Evolutionary conservation across 2,329 filamentous ascomycete genomes (phyloP), one percentile per base, ranked within the genome.

Genomic region (Fusarium citri): DNA sequence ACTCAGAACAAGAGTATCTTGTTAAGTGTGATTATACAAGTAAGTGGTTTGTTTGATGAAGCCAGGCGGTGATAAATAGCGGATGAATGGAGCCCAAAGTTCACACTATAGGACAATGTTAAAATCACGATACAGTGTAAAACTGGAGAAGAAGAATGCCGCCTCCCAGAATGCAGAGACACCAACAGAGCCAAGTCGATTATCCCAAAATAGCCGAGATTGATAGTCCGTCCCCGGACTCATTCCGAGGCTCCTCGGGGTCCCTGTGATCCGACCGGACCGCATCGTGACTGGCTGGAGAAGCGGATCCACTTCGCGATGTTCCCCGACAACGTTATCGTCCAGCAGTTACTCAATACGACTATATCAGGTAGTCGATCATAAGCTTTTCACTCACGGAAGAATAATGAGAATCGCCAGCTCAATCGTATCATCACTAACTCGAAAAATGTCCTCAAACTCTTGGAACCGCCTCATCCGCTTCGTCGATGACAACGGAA

Each of bases 391-490:
- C 9, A 10, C 4, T 23, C 5, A 8, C 2, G 11, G 5, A 15
- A 6, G 3, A 0, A 40, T 9, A n/a, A 64, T 64, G 51, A 49
- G 30, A 45, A 49, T 68, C 23, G 31, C 58, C 8, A 65, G 16
- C 46, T 60, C 31, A 48, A 55, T 68, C 16, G 18, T 45, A 31
- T 3, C 53, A 16, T 34, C 31, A 31, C 22, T 61, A 60, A 41
- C 55, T 15, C 49, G 42, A 40, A 69, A 10, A 26, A 76, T 76
- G 74, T 72, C 73, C 54, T 55, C 74, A 56, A 49, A 51, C 23
- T 54, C 72, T 10, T 80, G 77, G 77, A 68, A 72, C 20, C 72
- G 76, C 25, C 73, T 81, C 20, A 77, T 80, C 31, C 78, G 79
- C 9, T 81, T 81, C 57, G 74, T 76, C 28, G 78, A 79, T 61